Conservation (phyloP, 139 green algal genomes). For the Auxenochlorella pyrenoidosa region DNA sequence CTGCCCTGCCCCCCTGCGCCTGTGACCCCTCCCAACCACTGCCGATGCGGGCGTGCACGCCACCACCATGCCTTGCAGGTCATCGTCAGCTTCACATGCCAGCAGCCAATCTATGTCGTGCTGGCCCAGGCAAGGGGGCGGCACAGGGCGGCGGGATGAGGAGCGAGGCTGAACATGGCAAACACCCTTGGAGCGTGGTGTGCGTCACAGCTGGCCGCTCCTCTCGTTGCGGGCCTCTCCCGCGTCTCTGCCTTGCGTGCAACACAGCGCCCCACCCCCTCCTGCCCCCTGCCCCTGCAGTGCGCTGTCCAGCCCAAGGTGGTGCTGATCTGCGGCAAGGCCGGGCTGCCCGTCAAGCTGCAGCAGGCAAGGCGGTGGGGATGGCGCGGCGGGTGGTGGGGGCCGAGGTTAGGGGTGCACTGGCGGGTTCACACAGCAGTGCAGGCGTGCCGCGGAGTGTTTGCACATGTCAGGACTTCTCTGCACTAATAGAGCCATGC, state of each 20-base stretch:
- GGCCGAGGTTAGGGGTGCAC: no score
- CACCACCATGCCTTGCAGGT: background rate
- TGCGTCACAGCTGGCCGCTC: no score
- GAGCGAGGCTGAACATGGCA: no score
- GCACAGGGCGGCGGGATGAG: background rate
- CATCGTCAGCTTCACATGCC: background rate
- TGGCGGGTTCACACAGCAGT: no score
- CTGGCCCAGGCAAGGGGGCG: background rate
- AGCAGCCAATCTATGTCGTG: background rate
- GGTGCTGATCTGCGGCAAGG: constrained; percentile 4
- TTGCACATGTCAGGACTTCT: no score
- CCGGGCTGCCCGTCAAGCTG: background rate
- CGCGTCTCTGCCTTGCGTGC: background rate
- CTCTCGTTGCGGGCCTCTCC: no score
- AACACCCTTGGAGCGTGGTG: no score
- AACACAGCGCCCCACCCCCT: background rate
- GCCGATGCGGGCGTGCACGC: background rate
- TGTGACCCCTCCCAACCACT: background rate
- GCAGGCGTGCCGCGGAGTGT: no score
- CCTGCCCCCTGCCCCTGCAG: background rate
- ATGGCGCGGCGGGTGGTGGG: background rate
- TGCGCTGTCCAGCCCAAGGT: constrained; percentile 21
- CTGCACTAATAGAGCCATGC: no score
- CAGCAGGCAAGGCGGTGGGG: background rate
- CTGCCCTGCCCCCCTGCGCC: background rate